phyloP scores from a whole-genome alignment of 495 filamentous ascomycete genomes.

The Letharia columbiana region DNA sequence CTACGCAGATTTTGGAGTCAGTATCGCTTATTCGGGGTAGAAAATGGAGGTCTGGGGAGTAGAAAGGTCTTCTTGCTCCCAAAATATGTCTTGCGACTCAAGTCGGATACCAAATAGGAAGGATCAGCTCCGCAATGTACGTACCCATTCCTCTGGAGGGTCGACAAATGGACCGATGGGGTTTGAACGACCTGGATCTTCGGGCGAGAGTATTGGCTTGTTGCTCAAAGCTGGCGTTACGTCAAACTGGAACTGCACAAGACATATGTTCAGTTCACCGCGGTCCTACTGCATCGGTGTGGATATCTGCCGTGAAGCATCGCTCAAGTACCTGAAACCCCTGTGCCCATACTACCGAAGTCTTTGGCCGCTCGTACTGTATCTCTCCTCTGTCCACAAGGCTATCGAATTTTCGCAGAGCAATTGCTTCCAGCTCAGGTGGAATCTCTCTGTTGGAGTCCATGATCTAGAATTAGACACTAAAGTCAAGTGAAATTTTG shows the following conservation, averaged over 20 bases:
- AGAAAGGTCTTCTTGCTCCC: too few species aligned
- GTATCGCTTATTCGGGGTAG: too few species aligned
- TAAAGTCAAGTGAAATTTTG: too few species aligned
- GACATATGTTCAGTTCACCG: not conserved
- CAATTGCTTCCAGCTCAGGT: not conserved
- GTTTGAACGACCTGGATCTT: constrained; percentile 19
- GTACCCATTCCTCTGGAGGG: constrained; percentile 16
- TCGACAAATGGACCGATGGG: constrained; percentile 21
- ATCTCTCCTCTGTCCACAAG: not conserved
- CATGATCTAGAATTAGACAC: not conserved
- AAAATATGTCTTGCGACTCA: too few species aligned
- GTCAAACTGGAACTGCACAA: constrained; percentile 9
- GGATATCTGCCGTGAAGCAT: not conserved
- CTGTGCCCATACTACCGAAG: not conserved
- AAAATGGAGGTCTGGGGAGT: too few species aligned
- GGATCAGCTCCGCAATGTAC: too few species aligned
- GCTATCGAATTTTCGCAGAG: not conserved
- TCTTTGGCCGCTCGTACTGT: not conserved
- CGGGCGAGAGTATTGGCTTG: constrained; percentile 21
- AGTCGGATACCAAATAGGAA: too few species aligned
- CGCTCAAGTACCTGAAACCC: not conserved
- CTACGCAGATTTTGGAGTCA: not conserved
- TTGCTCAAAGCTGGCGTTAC: constrained; percentile 17
- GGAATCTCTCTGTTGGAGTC: not conserved
- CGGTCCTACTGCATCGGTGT: not conserved